Conservation (phyloP, 169 alveolate genomes). For the Plasmodium cynomolgi region DNA sequence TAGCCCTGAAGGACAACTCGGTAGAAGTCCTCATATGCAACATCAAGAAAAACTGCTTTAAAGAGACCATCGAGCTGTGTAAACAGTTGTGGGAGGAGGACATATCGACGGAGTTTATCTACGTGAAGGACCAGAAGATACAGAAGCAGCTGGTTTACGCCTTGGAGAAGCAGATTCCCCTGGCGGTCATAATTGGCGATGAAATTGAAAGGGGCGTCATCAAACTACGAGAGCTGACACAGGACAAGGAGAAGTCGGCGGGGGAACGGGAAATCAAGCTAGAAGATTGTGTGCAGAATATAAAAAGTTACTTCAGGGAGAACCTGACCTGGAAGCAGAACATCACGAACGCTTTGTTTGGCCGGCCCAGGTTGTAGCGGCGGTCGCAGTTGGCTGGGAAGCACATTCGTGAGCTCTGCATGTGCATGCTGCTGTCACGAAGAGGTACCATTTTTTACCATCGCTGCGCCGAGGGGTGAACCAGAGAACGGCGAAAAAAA, state of each 20-base stretch:
- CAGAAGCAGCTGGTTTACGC: constrained; percentile 90
- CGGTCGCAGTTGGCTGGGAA: background rate
- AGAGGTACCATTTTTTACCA: background rate
- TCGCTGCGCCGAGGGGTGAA: background rate
- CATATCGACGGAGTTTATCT: constrained; percentile 79
- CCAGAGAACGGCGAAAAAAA: background rate
- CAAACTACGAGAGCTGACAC: constrained; percentile 58
- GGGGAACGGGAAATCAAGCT: constrained; percentile 62
- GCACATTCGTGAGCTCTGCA: background rate
- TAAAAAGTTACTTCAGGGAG: constrained; percentile 37
- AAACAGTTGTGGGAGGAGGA: constrained; percentile 80
- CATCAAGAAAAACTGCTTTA: constrained; percentile 44
- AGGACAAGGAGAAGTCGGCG: constrained; percentile 44
- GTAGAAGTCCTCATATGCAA: constrained; percentile 75
- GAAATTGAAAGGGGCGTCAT: constrained; percentile 70
- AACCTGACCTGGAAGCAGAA: constrained; percentile 49
- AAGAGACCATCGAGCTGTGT: constrained; percentile 80
- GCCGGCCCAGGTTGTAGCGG: background rate
- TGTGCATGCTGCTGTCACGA: background rate
- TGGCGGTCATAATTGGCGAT: constrained; percentile 75
- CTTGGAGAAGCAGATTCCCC: constrained; percentile 82
- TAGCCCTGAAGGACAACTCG: constrained; percentile 82
- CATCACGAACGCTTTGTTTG: constrained; percentile 28
- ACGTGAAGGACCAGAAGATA: constrained; percentile 78
- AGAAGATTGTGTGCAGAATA: constrained; percentile 37